Evolutionary conservation across 768 basidiomycete genomes (phyloP), one percentile per base, ranked within the genome.

Genomic region (Pleurotus citrinopileatus): DNA sequence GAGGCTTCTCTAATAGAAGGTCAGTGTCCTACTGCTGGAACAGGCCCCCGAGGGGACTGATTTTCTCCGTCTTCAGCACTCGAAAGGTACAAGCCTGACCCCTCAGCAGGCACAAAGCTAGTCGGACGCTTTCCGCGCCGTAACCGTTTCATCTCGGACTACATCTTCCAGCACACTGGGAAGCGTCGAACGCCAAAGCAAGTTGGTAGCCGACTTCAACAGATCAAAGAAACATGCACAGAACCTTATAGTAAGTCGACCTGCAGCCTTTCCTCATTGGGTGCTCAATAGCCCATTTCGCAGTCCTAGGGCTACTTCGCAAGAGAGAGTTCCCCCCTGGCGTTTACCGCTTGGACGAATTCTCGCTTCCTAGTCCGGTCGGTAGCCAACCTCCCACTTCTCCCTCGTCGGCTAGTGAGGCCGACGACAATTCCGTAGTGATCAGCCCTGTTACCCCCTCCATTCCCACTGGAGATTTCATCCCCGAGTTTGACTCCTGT

Each of bases 171-270:
- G 17, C 67, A 66, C 19, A 87, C 86, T 2, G 81, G 83, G 5
- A 74, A 77, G 59, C 67, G 68, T 22, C 73, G 86, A 59, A 83
- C 86, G 12, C 71, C 85, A 19, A 87, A 87, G 65, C 85, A 87
- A 65, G 84, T 87, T 46, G 84, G 86, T 28, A 84, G 82, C 61
- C 79, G 86, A 42, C 71, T 87, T 38, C 86, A 87, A 61, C 85
- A 87, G 59, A 71, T 87, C 42, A 71, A 83, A 57, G 84, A 87
- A 61, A 83, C 83, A 3, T 74, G 79, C 59, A 70, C 73, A 42
- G 83, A 84, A 55, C 73, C 75, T 57, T 67, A 76, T 57, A 74
- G 86, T 87, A 56, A 66, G 80, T 75, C 28, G 15, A 7, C n/a
- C 37, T 26, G 50, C 19, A n/a, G n/a, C 25, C 34, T 51, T 10